Conservation (phyloP, 768 basidiomycete species). For the Rhodotorula paludigena region DNA sequence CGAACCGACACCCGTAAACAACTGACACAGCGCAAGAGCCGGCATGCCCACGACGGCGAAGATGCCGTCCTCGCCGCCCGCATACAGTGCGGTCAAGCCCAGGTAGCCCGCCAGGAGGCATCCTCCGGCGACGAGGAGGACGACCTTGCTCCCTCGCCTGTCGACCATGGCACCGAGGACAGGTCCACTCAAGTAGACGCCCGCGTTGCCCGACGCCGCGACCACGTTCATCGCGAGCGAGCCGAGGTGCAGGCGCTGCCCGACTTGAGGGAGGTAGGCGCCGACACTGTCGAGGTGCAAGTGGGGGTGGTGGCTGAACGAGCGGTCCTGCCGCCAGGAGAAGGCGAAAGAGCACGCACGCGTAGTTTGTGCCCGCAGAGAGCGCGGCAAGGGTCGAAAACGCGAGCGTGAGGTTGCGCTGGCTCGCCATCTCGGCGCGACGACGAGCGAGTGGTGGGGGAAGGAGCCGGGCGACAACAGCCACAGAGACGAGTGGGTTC, state of each 20-base stretch:
- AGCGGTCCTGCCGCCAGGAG: background rate
- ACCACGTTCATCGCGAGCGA: slow-evolving; percentile 31
- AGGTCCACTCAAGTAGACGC: slow-evolving; percentile 31
- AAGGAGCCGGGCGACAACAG: too few relatives aligned
- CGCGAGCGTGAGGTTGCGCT: slow-evolving; percentile 9
- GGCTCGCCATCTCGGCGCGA: background rate
- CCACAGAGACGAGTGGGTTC: too few relatives aligned
- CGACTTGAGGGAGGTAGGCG: slow-evolving; percentile 23
- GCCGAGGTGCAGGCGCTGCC: slow-evolving; percentile 12
- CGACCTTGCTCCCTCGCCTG: slow-evolving; percentile 3
- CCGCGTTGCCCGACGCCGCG: slow-evolving; percentile 11
- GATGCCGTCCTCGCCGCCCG: slow-evolving; percentile 13
- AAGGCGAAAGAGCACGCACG: background rate
- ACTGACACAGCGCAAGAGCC: slow-evolving; percentile 22
- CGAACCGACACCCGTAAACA: slow-evolving; percentile 21
- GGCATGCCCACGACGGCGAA: slow-evolving; percentile 1
- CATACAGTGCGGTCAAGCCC: slow-evolving; percentile 9
- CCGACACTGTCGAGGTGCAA: slow-evolving; percentile 2
- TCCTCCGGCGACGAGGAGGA: slow-evolving; percentile 2
- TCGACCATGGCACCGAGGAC: slow-evolving; percentile 27
- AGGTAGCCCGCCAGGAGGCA: slow-evolving; percentile 16
- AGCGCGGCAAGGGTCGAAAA: slow-evolving; percentile 14
- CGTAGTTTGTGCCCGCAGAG: slow-evolving; percentile 28
- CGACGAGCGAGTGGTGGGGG: too few relatives aligned
- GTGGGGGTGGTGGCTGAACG: too few relatives aligned